Conservation (phyloP, 192 early-diverging fungal species). For the Backusella morwellensis region DNA sequence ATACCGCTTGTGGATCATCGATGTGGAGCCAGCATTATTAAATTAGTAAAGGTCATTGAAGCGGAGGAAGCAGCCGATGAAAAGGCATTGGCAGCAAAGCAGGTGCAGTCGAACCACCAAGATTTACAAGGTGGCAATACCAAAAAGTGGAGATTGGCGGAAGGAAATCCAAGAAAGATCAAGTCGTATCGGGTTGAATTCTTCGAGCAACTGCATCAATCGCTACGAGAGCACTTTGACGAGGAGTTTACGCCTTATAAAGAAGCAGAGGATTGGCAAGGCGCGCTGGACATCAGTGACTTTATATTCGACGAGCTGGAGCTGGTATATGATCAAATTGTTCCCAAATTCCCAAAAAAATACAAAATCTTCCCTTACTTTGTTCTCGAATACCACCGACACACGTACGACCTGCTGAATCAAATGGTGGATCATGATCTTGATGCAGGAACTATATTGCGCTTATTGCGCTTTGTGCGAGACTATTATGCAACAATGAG, state of each 20-base stretch:
- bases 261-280: constrained; percentile 54
- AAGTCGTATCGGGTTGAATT: constrained; percentile 80
- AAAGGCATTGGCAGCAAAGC: constrained; percentile 49
- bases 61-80: constrained; percentile 90
- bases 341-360: constrained; percentile 82
- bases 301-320: constrained; percentile 88
- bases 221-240: constrained; percentile 64
- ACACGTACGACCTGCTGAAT: constrained; percentile 81
- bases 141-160: constrained; percentile 42
- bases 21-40: constrained; percentile 74
- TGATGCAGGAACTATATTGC: constrained; percentile 87
- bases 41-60: constrained; percentile 94
- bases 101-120: constrained; percentile 45
- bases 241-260: constrained; percentile 61
- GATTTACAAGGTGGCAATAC: constrained; percentile 35
- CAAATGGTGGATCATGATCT: constrained; percentile 69
- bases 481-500: constrained; percentile 92
- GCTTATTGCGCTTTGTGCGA: constrained; percentile 83
- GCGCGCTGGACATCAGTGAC: constrained; percentile 67
- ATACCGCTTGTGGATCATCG: constrained; percentile 75
- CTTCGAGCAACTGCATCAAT: constrained; percentile 71
- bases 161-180: constrained; percentile 49
- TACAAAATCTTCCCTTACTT: constrained; percentile 97
- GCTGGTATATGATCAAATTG: constrained; percentile 84
- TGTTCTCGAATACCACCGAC: constrained; percentile 93